Conservation (phyloP, 2,329 filamentous ascomycete species). For the Chaetoscypha palmicola region DNA sequence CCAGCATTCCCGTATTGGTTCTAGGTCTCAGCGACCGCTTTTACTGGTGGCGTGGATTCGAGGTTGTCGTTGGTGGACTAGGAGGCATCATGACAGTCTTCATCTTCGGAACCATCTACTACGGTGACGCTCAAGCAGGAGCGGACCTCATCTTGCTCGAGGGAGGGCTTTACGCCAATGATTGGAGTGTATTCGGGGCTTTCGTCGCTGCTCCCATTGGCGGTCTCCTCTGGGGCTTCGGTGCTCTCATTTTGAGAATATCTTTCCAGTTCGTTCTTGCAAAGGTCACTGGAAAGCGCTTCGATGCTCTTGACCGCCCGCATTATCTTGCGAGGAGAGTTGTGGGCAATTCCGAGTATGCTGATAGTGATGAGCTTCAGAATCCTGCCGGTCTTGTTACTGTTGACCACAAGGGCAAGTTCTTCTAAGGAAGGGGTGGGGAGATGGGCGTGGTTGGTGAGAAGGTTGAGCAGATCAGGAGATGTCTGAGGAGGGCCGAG, state of each 20-base stretch:
- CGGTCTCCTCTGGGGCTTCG: slow-evolving; percentile 63
- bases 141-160: slow-evolving; percentile 64
- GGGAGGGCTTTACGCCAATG: slow-evolving; percentile 65
- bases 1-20: slow-evolving; percentile 66
- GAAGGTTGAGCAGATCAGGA: no score
- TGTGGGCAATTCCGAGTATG: slow-evolving; percentile 28
- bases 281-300: slow-evolving; percentile 51
- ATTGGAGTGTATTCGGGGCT: slow-evolving; percentile 78
- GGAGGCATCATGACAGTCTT: slow-evolving; percentile 75
- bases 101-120: slow-evolving; percentile 74
- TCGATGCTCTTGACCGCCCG: slow-evolving; percentile 60
- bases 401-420: slow-evolving; percentile 28
- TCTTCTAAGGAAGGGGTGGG: slow-evolving; percentile 20
- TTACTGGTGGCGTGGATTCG: slow-evolving; percentile 74
- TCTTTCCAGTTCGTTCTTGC: slow-evolving; percentile 50
- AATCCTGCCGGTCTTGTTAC: slow-evolving; percentile 20
- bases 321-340: slow-evolving; percentile 17
- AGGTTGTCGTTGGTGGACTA: slow-evolving; percentile 70
- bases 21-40: slow-evolving; percentile 59
- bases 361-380: slow-evolving; percentile 18
- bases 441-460: no score
- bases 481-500: no score
- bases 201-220: slow-evolving; percentile 76
- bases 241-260: slow-evolving; percentile 54
- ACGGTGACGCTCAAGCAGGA: slow-evolving; percentile 56